phyloP scores from a whole-genome alignment of 2,329 filamentous ascomycete genomes.

The Chalaropsis ovoidea region DNA sequence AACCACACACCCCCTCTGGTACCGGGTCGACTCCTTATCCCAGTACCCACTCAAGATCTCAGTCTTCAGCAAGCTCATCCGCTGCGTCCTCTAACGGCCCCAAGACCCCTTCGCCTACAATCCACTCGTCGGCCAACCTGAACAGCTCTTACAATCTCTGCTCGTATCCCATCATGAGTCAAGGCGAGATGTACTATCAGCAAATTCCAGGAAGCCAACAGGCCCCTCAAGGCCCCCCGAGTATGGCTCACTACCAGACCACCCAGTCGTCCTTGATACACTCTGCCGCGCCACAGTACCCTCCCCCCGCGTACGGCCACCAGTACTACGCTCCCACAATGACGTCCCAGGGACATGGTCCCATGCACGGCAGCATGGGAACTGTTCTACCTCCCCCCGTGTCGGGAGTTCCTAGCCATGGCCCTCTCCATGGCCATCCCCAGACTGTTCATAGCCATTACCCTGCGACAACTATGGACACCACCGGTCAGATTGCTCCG shows the following conservation, averaged over 20 bases:
- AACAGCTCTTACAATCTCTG: constrained; percentile 36
- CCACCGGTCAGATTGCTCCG: constrained; percentile 83
- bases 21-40: constrained; percentile 57
- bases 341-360: constrained; percentile 64
- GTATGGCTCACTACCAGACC: constrained; percentile 64
- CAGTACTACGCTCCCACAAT: constrained; percentile 71
- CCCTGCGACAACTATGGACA: constrained; percentile 58
- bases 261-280: constrained; percentile 69
- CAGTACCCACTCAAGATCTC: constrained; percentile 43
- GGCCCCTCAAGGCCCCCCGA: constrained; percentile 54
- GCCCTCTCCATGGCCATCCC: constrained; percentile 43
- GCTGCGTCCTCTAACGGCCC: constrained; percentile 50
- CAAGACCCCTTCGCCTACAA: constrained; percentile 68
- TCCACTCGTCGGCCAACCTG: constrained; percentile 42
- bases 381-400: constrained; percentile 60
- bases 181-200: constrained; percentile 77
- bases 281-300: constrained; percentile 59
- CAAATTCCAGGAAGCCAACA: constrained; percentile 71
- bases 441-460: constrained; percentile 48
- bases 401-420: constrained; percentile 24
- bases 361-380: constrained; percentile 60
- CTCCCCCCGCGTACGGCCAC: constrained; percentile 49
- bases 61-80: constrained; percentile 43
- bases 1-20: constrained; percentile 63
- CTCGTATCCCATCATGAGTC: constrained; percentile 63